phyloP scores from a whole-genome alignment of 179 eudicot species.

The Camellia oleifera region DNA sequence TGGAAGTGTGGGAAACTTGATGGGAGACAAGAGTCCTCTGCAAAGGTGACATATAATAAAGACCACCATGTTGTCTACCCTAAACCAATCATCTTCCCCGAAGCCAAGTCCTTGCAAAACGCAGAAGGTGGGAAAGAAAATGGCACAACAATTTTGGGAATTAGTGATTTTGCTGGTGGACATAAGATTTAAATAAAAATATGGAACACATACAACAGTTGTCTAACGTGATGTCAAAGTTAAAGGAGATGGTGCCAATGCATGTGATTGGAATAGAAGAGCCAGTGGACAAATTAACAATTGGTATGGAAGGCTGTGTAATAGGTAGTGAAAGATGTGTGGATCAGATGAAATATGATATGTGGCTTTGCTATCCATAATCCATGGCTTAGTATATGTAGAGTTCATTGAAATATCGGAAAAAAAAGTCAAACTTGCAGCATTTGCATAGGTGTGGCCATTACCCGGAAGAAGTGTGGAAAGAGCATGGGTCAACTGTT shows the following conservation, averaged over 20 bases:
- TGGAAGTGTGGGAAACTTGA: no score
- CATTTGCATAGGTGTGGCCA: neutral
- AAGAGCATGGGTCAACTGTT: neutral
- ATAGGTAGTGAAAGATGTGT: neutral
- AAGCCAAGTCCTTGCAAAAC: neutral
- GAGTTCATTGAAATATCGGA: neutral
- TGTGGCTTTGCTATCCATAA: constrained; percentile 15
- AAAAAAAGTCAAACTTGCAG: neutral
- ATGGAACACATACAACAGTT: constrained; percentile 17
- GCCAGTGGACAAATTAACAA: constrained; percentile 13
- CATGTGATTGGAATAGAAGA: neutral
- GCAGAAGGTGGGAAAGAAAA: constrained; percentile 16
- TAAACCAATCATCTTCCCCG: no score
- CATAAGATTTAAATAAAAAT: constrained; percentile 12
- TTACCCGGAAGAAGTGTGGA: neutral
- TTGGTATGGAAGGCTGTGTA: neutral
- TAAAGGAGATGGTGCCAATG: constrained; percentile 6
- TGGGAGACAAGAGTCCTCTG: no score
- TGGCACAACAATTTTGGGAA: neutral
- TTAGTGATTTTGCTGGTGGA: constrained; percentile 2
- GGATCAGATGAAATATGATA: constrained; percentile 6
- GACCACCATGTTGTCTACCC: no score
- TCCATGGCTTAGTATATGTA: neutral
- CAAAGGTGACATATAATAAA: no score
- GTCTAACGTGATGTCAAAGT: neutral